phyloP scores from a whole-genome alignment of 371 early-diverging fungal genomes.

The Mortierella sp. region DNA sequence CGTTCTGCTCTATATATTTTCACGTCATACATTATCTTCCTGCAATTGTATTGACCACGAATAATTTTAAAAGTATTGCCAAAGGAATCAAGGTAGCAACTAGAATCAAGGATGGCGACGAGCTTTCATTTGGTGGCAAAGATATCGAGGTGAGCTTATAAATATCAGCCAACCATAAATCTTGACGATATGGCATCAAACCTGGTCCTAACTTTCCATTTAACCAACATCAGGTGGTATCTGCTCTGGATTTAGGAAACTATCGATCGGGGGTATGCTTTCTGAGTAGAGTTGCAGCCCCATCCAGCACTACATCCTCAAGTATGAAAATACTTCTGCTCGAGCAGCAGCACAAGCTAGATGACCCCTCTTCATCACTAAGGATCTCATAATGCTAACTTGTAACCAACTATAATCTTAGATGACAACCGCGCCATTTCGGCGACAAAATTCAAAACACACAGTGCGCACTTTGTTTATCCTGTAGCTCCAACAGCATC shows the following conservation, averaged over 20 bases:
- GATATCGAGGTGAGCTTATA: conserved; percentile 61
- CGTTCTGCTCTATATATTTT: neutral
- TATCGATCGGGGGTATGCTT: conserved; percentile 41
- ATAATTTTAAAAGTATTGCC: conserved; percentile 9
- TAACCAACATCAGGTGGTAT: conserved; percentile 13
- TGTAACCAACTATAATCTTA: neutral
- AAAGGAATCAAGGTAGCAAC: conserved; percentile 44
- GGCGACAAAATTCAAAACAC: conserved; percentile 30
- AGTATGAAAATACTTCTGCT: neutral
- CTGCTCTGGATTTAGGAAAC: conserved; percentile 7
- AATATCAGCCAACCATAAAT: neutral
- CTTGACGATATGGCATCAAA: neutral
- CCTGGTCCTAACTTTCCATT: neutral
- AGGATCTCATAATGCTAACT: neutral
- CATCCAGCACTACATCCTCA: neutral
- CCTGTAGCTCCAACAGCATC: conserved; percentile 1
- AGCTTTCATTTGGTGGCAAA: conserved; percentile 56
- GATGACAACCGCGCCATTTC: neutral
- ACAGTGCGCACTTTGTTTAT: conserved; percentile 2
- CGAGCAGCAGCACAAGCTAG: neutral
- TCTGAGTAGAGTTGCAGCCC: conserved; percentile 1
- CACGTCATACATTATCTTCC: neutral
- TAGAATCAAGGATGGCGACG: conserved; percentile 40
- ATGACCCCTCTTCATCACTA: neutral
- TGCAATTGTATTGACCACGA: neutral